Evolutionary conservation across 352 stramenopile genomes (phyloP).

Genomic region (Pythium vanterpoolii): DNA sequence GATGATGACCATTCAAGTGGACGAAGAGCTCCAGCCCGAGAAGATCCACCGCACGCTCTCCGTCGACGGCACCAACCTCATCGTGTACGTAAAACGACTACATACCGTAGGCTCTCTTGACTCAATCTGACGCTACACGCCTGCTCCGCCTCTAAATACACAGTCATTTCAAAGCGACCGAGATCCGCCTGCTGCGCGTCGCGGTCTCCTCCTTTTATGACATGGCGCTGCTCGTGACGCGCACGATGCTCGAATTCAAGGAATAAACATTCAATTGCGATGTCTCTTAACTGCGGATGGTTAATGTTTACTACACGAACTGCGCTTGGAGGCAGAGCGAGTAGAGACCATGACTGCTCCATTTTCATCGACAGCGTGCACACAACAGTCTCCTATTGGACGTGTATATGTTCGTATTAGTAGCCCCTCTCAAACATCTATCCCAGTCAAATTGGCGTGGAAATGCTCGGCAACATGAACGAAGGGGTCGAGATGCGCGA

Average conservation of each 20-base stretch:
- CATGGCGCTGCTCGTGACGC: conserved; percentile 70
- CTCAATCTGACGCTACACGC: not conserved
- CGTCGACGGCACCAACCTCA: conserved; percentile 55
- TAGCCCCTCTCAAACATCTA: not conserved
- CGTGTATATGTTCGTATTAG: conserved; percentile 1
- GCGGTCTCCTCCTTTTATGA: conserved; percentile 88
- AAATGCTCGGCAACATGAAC: conserved; percentile 2
- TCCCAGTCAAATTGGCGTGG: not conserved
- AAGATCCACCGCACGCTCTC: conserved; percentile 79
- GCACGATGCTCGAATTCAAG: conserved; percentile 85
- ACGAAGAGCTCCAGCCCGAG: conserved; percentile 81
- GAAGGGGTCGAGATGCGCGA: not conserved
- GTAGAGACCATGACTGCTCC: not conserved
- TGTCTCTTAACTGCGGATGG: not conserved
- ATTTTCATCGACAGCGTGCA: not conserved
- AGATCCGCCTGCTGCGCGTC: conserved; percentile 79
- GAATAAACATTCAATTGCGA: conserved; percentile 32
- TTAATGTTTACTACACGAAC: not conserved
- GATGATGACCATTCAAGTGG: conserved; percentile 81
- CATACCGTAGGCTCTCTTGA: not conserved
- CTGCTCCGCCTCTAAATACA: not conserved
- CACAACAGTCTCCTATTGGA: not conserved
- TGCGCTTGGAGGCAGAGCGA: not conserved
- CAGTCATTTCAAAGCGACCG: conserved; percentile 79
- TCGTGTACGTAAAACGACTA: conserved; percentile 47